A percentile compares a stretch with the other conserved stretches of the same genome.
phyloP scores from a whole-genome alignment of 129 eudicot genomes.

The Flaveria brownii region DNA sequence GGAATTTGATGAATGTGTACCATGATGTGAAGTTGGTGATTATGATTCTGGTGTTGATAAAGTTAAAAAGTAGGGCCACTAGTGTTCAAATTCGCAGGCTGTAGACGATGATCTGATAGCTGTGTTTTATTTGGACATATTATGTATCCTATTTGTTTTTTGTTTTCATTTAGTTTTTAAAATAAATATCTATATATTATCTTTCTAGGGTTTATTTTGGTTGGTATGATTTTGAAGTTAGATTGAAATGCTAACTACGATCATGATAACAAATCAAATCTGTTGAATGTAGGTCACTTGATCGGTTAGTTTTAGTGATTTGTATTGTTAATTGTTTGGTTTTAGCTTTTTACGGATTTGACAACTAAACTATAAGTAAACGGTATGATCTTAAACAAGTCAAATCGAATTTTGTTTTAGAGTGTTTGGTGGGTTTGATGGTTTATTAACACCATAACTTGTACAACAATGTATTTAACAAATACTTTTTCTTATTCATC shows the following conservation, averaged over 20 bases:
- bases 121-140: slow-evolving; percentile 23
- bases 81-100: slow-evolving; percentile 26
- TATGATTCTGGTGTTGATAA: slow-evolving; percentile 4
- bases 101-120: slow-evolving; percentile 22
- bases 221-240: neutral
- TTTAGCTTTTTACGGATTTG: too few species aligned
- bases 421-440: too few species aligned
- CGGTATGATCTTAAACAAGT: too few species aligned
- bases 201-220: neutral
- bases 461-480: neutral
- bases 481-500: neutral
- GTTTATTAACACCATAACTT: too few species aligned
- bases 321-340: too few species aligned
- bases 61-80: slow-evolving; percentile 13
- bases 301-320: too few species aligned
- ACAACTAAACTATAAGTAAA: too few species aligned
- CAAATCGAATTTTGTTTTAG: too few species aligned
- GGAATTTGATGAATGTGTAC: slow-evolving; percentile 9
- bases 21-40: neutral
- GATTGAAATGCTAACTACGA: neutral
- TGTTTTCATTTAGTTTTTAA: neutral
- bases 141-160: slow-evolving; percentile 6
- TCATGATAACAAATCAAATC: neutral
- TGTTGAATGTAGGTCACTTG: neutral
- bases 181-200: neutral